Base-by-base conservation (phyloP, 2,329 filamentous ascomycete species). In the Erysiphe pulchra region DNA sequence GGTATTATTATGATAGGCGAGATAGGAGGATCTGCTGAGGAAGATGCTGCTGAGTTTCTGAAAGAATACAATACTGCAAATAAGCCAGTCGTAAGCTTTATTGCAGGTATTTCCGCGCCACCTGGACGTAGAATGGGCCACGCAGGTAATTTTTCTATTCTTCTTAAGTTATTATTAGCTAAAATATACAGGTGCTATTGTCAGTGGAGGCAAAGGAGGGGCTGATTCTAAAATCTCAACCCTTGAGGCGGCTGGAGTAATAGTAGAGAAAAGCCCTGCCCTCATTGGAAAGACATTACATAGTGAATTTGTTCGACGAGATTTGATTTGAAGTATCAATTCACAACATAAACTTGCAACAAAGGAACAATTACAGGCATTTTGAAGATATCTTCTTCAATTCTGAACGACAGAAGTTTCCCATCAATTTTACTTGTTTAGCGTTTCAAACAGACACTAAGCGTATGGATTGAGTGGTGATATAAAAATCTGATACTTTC, bases 1-100 rank as follows among this genome's bases (percentile, higher is more conserved):
- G 90, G 90, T 61, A 94, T 98, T 67, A 94, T 98, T 69, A 94
- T 98, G 90, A 95, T 98, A 63, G 90, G 90, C 61, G 90, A 95
- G 70, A 95, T 98, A 62, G 90, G 90, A 65, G 90, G 90, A 52
- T 83, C 81, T 49, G 90, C 90, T 49, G 90, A 98, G 70, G 90
- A 98, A 69, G 90, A 98, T 58, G 90, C 90, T 36, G 87, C 90
- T 58, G 90, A 95, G 58, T 98, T 92, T 73, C 68, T 95, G 61
- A 84, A 81, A 70, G 70, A 76, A 62, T 75, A 90, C 71, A 95
- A 98, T 74, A 86, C 77, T 49, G 69, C 77, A 63, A 80, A 85
- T 60, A 98, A 94, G 77, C 90, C 90, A 58, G 86, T 92, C 49
- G 90, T 95, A 57, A 84, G 80, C 65, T 98, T 98, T 68, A 95